Conservation (phyloP, 1,284 basidiomycete genomes). For the Malassezia japonica region DNA sequence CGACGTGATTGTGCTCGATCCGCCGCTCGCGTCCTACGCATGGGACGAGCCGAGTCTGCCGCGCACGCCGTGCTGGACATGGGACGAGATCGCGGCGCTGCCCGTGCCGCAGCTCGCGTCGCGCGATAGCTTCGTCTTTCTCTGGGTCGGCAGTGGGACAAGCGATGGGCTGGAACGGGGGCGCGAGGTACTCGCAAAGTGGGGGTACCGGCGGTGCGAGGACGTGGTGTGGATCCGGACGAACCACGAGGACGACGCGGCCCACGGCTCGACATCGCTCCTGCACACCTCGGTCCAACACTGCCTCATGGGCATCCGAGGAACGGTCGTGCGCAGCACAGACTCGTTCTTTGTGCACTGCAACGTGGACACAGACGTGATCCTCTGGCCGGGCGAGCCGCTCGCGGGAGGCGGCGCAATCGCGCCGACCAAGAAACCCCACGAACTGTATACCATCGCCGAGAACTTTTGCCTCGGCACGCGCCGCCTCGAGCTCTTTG, state of each 20-base stretch:
- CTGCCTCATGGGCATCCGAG: conserved; percentile 95
- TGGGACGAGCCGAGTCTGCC: conserved; percentile 22
- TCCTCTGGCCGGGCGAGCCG: conserved; percentile 80
- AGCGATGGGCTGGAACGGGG: conserved; percentile 85
- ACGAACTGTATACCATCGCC: conserved; percentile 86
- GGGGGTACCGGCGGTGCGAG: conserved; percentile 92
- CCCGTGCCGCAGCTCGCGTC: conserved; percentile 75
- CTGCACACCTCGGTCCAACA: conserved; percentile 55
- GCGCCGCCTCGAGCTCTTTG: conserved; percentile 82
- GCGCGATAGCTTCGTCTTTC: conserved; percentile 72
- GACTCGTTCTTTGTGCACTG: conserved; percentile 96
- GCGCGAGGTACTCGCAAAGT: conserved; percentile 76
- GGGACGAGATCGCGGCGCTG: conserved; percentile 69
- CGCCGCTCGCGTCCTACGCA: conserved; percentile 57
- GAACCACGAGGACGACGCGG: conserved; percentile 51
- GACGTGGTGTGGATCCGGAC: conserved; percentile 96
- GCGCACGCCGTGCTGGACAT: conserved; percentile 55
- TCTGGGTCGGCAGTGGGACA: conserved; percentile 90
- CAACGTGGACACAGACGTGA: conserved; percentile 94
- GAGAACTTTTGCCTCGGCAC: conserved; percentile 96
- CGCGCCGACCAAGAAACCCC: conserved; percentile 64
- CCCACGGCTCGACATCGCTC: conserved; percentile 16
- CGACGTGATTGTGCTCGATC: conserved; percentile 85
- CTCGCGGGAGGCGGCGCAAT: conserved; percentile 23
- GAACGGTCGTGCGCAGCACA: conserved; percentile 83